A percentile compares a stretch with the other conserved stretches of the same genome.
Evolutionary conservation across 2,329 filamentous ascomycete species (phyloP).

Genomic region (Hirsutella thompsonii): DNA sequence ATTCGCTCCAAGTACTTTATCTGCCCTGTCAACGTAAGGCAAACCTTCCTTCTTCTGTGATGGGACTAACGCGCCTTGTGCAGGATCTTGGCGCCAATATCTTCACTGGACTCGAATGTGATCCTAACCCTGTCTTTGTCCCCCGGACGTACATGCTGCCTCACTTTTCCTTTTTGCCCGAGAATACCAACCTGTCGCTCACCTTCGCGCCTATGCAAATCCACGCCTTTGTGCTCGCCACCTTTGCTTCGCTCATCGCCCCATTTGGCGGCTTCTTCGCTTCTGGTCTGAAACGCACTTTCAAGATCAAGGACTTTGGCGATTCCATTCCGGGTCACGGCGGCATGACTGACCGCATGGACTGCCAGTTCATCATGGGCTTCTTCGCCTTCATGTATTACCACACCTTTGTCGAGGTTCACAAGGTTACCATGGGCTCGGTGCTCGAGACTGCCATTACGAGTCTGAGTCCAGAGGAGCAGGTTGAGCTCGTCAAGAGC

Average conservation of each 20-base stretch:
- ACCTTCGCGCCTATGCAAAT: slow-evolving; percentile 81
- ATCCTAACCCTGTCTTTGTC: slow-evolving; percentile 82
- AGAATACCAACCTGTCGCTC: slow-evolving; percentile 46
- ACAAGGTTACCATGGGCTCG: slow-evolving; percentile 73
- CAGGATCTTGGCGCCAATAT: slow-evolving; percentile 84
- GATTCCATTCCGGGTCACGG: slow-evolving; percentile 96
- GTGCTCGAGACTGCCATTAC: slow-evolving; percentile 88
- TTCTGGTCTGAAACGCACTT: slow-evolving; percentile 91
- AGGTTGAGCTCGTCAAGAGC: slow-evolving; percentile 64
- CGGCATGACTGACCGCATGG: slow-evolving; percentile 97
- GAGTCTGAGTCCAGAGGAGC: slow-evolving; percentile 76
- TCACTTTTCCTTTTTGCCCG: slow-evolving; percentile 58
- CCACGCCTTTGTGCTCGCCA: slow-evolving; percentile 79
- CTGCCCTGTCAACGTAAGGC: slow-evolving; percentile 74
- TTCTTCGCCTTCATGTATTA: slow-evolving; percentile 99
- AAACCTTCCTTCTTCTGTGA: neutral
- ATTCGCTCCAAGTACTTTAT: slow-evolving; percentile 95
- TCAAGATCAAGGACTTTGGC: slow-evolving; percentile 99
- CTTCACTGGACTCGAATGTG: slow-evolving; percentile 80
- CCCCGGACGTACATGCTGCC: slow-evolving; percentile 63
- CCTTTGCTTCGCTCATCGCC: slow-evolving; percentile 91
- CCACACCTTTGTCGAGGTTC: slow-evolving; percentile 86
- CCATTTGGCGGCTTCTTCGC: slow-evolving; percentile 98
- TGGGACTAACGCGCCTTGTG: neutral
- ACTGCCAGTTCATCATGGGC: slow-evolving; percentile 99